phyloP scores from a whole-genome alignment of 495 filamentous ascomycete species.

The Pyrenula massariospora region DNA sequence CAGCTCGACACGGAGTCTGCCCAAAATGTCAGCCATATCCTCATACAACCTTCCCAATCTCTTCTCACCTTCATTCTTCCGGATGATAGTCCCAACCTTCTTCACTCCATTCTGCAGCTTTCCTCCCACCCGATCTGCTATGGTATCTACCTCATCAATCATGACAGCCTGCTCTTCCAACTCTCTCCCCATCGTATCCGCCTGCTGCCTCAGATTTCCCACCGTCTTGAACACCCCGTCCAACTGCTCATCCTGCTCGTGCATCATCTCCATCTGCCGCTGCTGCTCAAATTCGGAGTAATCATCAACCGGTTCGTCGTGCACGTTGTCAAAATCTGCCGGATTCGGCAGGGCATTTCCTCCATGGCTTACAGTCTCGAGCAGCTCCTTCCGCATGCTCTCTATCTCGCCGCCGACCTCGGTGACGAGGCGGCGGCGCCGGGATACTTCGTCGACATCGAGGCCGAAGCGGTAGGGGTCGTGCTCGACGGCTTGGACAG shows the following conservation, averaged over 20 bases:
- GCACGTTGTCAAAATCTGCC: slow-evolving; percentile 47
- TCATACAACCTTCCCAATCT: neutral
- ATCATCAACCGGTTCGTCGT: slow-evolving; percentile 16
- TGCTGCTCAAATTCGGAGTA: slow-evolving; percentile 86
- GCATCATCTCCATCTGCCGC: slow-evolving; percentile 82
- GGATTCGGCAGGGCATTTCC: slow-evolving; percentile 47
- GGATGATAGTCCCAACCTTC: slow-evolving; percentile 71
- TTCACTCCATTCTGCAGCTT: slow-evolving; percentile 77
- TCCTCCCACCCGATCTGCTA: slow-evolving; percentile 78
- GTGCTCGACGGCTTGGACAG: slow-evolving; percentile 76
- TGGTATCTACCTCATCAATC: slow-evolving; percentile 66
- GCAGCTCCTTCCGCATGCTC: slow-evolving; percentile 75
- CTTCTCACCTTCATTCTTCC: slow-evolving; percentile 76
- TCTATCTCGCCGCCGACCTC: slow-evolving; percentile 84
- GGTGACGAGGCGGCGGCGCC: slow-evolving; percentile 71
- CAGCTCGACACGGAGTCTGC: slow-evolving; percentile 76
- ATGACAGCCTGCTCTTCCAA: slow-evolving; percentile 82
- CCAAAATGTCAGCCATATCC: slow-evolving; percentile 6
- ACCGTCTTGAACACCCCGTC: slow-evolving; percentile 91
- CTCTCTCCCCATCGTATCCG: slow-evolving; percentile 88
- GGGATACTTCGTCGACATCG: slow-evolving; percentile 67
- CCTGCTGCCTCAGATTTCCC: slow-evolving; percentile 77
- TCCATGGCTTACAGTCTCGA: slow-evolving; percentile 28
- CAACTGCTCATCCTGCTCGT: slow-evolving; percentile 85
- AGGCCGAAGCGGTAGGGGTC: slow-evolving; percentile 87